A percentile compares a stretch with the other conserved stretches of the same genome.
These are phyloP conservation scores for Allomyces macrogynus DNA, from an alignment of 192 early-diverging fungal genomes.

Conservation along the genomic window DNA sequence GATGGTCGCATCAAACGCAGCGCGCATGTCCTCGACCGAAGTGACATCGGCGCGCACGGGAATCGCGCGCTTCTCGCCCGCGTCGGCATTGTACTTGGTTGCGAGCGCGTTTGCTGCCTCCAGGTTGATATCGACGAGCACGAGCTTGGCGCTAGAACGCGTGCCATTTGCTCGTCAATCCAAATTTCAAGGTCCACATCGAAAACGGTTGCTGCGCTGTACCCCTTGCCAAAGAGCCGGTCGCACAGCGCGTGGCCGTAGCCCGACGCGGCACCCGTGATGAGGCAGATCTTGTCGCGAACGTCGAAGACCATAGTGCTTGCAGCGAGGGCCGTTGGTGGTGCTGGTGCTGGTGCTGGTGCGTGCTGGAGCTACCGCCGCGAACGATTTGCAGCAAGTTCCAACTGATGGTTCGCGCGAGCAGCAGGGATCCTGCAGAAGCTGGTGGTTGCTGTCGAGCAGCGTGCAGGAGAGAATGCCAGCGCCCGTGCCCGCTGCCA, in stretches of 20 bases:
- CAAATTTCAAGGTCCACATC: background rate
- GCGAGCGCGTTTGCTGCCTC: constrained; percentile 11
- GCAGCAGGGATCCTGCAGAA: too few species aligned
- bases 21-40: constrained; percentile 10
- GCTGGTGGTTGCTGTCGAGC: too few species aligned
- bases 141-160: constrained; percentile 30
- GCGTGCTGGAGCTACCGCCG: too few species aligned
- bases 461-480: too few species aligned
- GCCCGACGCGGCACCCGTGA: constrained; percentile 48
- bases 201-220: background rate
- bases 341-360: too few species aligned
- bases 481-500: too few species aligned
- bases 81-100: constrained; percentile 10
- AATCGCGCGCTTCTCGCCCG: constrained; percentile 12
- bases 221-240: constrained; percentile 30
- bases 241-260: constrained; percentile 42
- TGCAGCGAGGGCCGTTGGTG: too few species aligned
- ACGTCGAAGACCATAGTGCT: too few species aligned
- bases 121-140: constrained; percentile 36
- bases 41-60: constrained; percentile 33
- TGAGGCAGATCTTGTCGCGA: constrained; percentile 36
- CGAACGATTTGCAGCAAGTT: too few species aligned
- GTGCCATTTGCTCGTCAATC: background rate
- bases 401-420: too few species aligned
- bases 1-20: constrained; percentile 17